Evolutionary conservation across 805 yeast species (phyloP), one percentile per base, ranked within the genome.

Genomic region (Metschnikowia arizonensis): DNA sequence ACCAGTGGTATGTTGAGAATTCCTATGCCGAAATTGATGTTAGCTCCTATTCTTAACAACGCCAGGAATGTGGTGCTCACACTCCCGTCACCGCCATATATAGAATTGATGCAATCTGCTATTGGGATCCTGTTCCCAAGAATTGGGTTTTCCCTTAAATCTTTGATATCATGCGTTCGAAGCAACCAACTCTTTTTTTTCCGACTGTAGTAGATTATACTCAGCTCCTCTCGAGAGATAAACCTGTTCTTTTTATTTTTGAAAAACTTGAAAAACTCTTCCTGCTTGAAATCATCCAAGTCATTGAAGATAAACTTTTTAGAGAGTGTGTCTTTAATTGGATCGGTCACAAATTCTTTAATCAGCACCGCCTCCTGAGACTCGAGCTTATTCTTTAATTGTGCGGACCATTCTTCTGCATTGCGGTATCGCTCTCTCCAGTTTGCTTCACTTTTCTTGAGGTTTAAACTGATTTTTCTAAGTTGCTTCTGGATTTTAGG

Each of bases 71-170:
- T n/a, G 11, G 51, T 33, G 15, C 48, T 38, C 21, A 52, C 46
- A 11, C 30, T 24, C 11, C 56, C 57, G n/a, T 38, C 34, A 7
- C 37, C 39, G 5, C 54, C 50, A 25, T 46, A 31, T 3, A 30
- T 23, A n/a, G 53, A 28, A 26, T 44, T 49, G 11, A 51, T 34
- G 32, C 53, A 49, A 15, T 47, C 44, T 11, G 55, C 34, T 4
- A 49, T 15, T 6, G 55, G 44, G 11, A 51, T 21, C 17, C 36
- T 35, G 10, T 28, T 18, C 3, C 53, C 53, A 19, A 24, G 28
- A 15, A 26, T n/a, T 10, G 38, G 42, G 12, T 21, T 35, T 2
- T 32, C n/a, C 9, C 37, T 18, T 17, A 34, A 25, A n/a, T 10
- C n/a, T 3, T 32, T 12, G 4, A 43, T 33, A 1, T 46, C 40